Conservation (phyloP, 164 flowering plant genomes). For the Aristolochia fimbriata region DNA sequence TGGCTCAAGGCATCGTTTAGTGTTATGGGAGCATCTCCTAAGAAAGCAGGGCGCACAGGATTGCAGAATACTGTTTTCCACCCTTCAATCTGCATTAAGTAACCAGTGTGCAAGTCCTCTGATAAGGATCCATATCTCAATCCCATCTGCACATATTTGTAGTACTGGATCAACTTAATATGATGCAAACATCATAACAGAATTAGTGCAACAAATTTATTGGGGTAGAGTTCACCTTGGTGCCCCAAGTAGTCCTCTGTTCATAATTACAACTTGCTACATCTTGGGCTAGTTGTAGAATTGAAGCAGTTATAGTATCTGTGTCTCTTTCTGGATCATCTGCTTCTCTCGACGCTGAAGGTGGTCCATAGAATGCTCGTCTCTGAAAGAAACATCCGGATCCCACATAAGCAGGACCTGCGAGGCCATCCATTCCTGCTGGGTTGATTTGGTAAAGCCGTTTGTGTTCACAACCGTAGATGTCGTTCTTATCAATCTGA, state of each 20-base stretch:
- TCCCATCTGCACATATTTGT: conserved; percentile 32
- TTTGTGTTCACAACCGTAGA: conserved; percentile 26
- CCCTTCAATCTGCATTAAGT: conserved; percentile 55
- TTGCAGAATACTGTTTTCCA: conserved; percentile 60
- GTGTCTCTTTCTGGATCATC: conserved; percentile 6
- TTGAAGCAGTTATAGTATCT: conserved; percentile 15
- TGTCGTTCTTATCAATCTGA: conserved; percentile 36
- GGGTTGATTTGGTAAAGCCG: conserved; percentile 28
- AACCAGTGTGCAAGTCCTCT: conserved; percentile 74
- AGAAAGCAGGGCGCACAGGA: conserved; percentile 58
- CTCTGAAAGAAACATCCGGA: conserved; percentile 52
- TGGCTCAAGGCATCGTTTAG: conserved; percentile 45
- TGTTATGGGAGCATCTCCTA: conserved; percentile 45
- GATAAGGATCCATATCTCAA: conserved; percentile 67
- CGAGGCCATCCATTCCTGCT: conserved; percentile 46
- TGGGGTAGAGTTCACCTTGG: neutral
- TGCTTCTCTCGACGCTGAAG: conserved; percentile 16
- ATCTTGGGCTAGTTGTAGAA: conserved; percentile 2
- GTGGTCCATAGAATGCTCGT: conserved; percentile 39
- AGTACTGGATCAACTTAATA: too few species aligned
- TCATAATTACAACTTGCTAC: conserved; percentile 5
- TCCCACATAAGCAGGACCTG: conserved; percentile 46
- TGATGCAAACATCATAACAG: neutral
- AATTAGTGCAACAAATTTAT: too few species aligned
- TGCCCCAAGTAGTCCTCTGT: conserved; percentile 7